phyloP scores from a whole-genome alignment of 192 early-diverging fungal species.

The Paraglomus brasilianum region DNA sequence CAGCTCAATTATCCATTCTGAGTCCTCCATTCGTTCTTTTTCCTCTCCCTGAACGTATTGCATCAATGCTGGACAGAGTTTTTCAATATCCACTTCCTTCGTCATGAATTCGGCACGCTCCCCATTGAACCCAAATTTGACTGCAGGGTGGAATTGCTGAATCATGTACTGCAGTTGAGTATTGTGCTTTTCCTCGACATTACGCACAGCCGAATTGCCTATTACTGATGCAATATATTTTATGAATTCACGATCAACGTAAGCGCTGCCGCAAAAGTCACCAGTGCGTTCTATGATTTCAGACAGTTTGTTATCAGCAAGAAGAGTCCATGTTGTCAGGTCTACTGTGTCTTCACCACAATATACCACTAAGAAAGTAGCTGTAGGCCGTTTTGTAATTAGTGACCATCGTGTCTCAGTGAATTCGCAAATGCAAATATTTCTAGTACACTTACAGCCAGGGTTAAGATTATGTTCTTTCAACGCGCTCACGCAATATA shows the following conservation, averaged over 20 bases:
- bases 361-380: constrained; percentile 45
- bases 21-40: constrained; percentile 46
- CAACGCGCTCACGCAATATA: neutral
- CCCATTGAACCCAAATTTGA: constrained; percentile 24
- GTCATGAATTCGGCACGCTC: constrained; percentile 3
- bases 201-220: constrained; percentile 39
- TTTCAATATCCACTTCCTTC: constrained; percentile 26
- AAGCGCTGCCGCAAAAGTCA: constrained; percentile 47
- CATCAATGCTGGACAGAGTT: constrained; percentile 28
- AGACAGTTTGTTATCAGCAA: constrained; percentile 36
- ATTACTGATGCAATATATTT: constrained; percentile 48
- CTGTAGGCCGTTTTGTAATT: neutral
- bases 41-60: constrained; percentile 34
- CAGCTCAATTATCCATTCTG: constrained; percentile 48
- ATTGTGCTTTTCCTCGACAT: constrained; percentile 40
- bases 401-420: too few relatives aligned
- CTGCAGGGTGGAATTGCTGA: constrained; percentile 26
- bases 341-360: constrained; percentile 48
- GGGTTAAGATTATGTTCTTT: neutral
- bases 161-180: constrained; percentile 28
- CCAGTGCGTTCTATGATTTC: constrained; percentile 36
- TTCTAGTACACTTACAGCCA: neutral
- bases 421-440: neutral
- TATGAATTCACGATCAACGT: constrained; percentile 47
- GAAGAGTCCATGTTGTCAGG: constrained; percentile 38